Conservation (phyloP, 768 basidiomycete species). For the Serpula lacrymans region DNA sequence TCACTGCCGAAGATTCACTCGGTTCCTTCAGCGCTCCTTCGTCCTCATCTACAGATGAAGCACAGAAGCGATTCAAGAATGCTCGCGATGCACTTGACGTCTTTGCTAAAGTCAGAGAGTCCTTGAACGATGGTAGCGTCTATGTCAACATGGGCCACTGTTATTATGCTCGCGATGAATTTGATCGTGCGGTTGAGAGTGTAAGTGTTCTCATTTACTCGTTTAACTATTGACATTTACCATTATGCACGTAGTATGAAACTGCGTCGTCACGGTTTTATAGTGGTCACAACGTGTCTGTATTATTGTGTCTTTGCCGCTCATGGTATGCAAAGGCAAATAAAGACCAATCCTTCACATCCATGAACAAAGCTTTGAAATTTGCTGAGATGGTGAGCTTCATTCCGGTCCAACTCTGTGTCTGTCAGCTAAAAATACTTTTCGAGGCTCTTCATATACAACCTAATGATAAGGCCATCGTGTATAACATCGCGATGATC, state of each 20-base stretch:
- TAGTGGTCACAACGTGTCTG: constrained; percentile 66
- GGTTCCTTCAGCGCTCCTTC: constrained; percentile 59
- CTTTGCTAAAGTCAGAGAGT: constrained; percentile 89
- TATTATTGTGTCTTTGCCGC: constrained; percentile 82
- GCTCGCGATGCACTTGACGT: constrained; percentile 86
- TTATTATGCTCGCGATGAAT: constrained; percentile 89
- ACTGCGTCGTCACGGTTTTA: constrained; percentile 83
- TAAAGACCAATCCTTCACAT: constrained; percentile 78
- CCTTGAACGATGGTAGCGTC: constrained; percentile 76
- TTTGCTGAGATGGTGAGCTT: constrained; percentile 72
- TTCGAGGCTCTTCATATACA: constrained; percentile 77
- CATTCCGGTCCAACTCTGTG: not conserved
- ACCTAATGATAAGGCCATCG: constrained; percentile 83
- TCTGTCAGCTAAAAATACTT: not conserved
- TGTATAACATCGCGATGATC: constrained; percentile 98
- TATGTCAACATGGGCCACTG: constrained; percentile 98
- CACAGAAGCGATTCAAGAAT: constrained; percentile 61
- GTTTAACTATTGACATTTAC: not conserved
- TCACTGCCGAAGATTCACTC: constrained; percentile 88
- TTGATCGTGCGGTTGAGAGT: constrained; percentile 93
- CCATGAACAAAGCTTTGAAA: constrained; percentile 81
- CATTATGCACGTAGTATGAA: constrained; percentile 63
- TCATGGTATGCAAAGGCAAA: constrained; percentile 94
- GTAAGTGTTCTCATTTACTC: constrained; percentile 42
- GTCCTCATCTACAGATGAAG: constrained; percentile 56